Conservation (phyloP, 257 asterid species). For the Craterostigma plantagineum region DNA sequence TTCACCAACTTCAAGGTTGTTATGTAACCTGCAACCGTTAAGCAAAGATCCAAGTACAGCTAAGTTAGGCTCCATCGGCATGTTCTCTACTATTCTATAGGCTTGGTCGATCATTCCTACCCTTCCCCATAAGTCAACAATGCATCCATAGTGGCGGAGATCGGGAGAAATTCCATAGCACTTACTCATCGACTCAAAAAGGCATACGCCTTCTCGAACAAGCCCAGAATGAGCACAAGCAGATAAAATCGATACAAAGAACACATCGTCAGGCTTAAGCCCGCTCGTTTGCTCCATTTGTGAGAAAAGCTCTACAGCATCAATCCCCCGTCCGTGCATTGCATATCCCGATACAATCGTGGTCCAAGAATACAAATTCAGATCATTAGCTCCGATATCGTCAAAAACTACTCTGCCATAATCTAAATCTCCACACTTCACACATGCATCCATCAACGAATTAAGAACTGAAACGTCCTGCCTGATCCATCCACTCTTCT, state of each 20-base stretch:
- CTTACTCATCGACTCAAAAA: slow-evolving; percentile 22
- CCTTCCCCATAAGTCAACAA: slow-evolving; percentile 34
- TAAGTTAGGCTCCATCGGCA: slow-evolving; percentile 29
- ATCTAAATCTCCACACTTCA: slow-evolving; percentile 27
- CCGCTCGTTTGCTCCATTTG: slow-evolving; percentile 16
- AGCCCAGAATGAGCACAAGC: slow-evolving; percentile 38
- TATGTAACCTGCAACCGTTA: slow-evolving; percentile 25
- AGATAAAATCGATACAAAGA: slow-evolving; percentile 22
- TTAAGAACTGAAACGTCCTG: slow-evolving; percentile 14
- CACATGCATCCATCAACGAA: slow-evolving; percentile 29
- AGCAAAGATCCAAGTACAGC: slow-evolving; percentile 31
- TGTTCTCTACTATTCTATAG: slow-evolving; percentile 18
- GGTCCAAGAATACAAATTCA: slow-evolving; percentile 40
- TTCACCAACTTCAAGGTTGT: slow-evolving; percentile 21
- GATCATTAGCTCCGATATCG: slow-evolving; percentile 6
- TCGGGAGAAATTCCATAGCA: slow-evolving; percentile 20
- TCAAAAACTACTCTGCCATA: slow-evolving; percentile 15
- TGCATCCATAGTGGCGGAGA: slow-evolving; percentile 36
- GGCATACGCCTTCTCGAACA: slow-evolving; percentile 25
- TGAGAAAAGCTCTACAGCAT: slow-evolving; percentile 16
- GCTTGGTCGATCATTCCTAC: slow-evolving; percentile 32
- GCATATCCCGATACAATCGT: slow-evolving; percentile 37
- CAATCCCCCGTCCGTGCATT: slow-evolving; percentile 24
- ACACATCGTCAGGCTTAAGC: slow-evolving; percentile 24
- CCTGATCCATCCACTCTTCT: slow-evolving; percentile 29